These are phyloP conservation scores for Clausena lansium DNA, from an alignment of 345 rosid species.

Conservation along the genomic window DNA sequence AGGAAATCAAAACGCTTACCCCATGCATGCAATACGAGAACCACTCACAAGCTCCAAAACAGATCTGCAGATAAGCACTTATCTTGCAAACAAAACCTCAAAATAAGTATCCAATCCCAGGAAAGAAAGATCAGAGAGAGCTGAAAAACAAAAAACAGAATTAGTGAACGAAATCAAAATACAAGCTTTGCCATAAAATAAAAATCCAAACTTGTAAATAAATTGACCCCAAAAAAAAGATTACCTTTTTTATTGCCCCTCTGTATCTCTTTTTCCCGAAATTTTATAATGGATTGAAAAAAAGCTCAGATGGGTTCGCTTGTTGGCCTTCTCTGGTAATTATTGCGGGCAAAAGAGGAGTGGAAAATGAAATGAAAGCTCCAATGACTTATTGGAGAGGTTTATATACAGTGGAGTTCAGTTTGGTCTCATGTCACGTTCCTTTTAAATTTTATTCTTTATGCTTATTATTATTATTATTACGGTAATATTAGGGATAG, in stretches of 20 bases:
- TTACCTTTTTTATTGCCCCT: not conserved
- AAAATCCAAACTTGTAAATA: not conserved
- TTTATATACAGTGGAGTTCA: not conserved
- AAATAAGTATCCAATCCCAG: slow-evolving; percentile 17
- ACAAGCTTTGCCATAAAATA: not conserved
- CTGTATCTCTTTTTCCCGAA: slow-evolving; percentile 9
- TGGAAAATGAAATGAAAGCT: not conserved
- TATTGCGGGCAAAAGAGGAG: not conserved
- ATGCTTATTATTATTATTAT: not conserved
- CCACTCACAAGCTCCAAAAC: slow-evolving; percentile 22
- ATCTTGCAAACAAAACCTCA: not conserved
- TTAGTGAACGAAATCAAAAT: not conserved
- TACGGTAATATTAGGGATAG: no score
- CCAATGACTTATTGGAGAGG: not conserved
- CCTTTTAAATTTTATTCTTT: not conserved
- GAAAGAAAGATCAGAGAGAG: slow-evolving; percentile 19
- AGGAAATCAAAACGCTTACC: slow-evolving; percentile 44
- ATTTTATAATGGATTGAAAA: not conserved
- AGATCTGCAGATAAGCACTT: slow-evolving; percentile 36
- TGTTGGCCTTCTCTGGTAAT: not conserved
- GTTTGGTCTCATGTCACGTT: no score
- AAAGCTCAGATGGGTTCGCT: not conserved
- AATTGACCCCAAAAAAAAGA: not conserved
- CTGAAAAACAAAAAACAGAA: not conserved
- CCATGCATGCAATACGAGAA: slow-evolving; percentile 55